Evolutionary conservation across 805 yeast genomes (phyloP).

Genomic region (Barnettozyma botsteinii): DNA sequence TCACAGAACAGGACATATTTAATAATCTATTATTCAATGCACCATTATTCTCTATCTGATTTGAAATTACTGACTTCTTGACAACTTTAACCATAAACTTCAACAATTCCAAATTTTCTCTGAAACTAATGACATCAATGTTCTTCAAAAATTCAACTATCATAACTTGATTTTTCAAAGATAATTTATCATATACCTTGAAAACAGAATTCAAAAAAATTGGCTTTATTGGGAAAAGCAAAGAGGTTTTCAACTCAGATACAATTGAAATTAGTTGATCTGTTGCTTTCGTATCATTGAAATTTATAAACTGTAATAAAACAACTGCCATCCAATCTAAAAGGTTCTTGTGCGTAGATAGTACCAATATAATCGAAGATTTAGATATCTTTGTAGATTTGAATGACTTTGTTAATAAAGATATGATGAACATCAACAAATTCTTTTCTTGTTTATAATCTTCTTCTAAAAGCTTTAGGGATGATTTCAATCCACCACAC

Average conservation of each 20-base stretch:
- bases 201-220: conserved; percentile 40
- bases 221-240: conserved; percentile 36
- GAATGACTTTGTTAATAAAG: conserved; percentile 32
- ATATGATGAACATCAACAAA: conserved; percentile 34
- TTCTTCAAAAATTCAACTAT: conserved; percentile 33
- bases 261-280: conserved; percentile 33
- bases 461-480: conserved; percentile 39
- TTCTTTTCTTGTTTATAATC: conserved; percentile 36
- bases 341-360: conserved; percentile 34
- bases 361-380: conserved; percentile 33
- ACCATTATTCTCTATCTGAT: not conserved
- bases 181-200: conserved; percentile 32
- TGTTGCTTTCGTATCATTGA: conserved; percentile 11
- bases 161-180: conserved; percentile 30
- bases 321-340: conserved; percentile 35
- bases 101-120: conserved; percentile 27
- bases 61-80: conserved; percentile 2
- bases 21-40: conserved; percentile 29
- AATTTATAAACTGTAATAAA: conserved; percentile 26
- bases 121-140: conserved; percentile 10
- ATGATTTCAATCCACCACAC: conserved; percentile 38
- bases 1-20: conserved; percentile 36
- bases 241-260: conserved; percentile 29
- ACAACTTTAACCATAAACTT: conserved; percentile 33
- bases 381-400: conserved; percentile 11